Conservation (phyloP, 2,329 filamentous ascomycete species). For the Fusarium sublunatum region DNA sequence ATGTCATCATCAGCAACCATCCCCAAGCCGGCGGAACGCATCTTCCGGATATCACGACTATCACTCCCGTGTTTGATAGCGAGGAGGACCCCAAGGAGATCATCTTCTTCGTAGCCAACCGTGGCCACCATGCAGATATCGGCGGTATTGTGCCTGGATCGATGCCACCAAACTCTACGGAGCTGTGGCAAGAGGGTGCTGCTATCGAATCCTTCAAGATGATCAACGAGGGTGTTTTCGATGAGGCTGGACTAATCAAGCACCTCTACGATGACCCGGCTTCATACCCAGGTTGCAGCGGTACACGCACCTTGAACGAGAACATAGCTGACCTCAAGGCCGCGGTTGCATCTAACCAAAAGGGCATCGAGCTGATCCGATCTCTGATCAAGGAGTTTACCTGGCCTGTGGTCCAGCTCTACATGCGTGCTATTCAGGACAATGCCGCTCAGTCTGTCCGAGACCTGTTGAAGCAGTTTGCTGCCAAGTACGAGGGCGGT, state of each 20-base stretch:
- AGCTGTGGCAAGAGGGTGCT: slow-evolving; percentile 68
- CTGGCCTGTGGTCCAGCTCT: slow-evolving; percentile 80
- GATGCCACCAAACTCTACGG: slow-evolving; percentile 77
- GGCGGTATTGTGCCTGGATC: slow-evolving; percentile 76
- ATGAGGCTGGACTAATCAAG: slow-evolving; percentile 65
- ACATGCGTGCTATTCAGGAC: slow-evolving; percentile 84
- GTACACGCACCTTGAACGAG: slow-evolving; percentile 77
- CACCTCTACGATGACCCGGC: slow-evolving; percentile 60
- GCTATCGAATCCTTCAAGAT: slow-evolving; percentile 59
- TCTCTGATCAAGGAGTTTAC: slow-evolving; percentile 81
- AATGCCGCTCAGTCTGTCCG: slow-evolving; percentile 83
- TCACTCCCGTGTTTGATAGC: slow-evolving; percentile 47
- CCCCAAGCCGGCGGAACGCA: slow-evolving; percentile 46
- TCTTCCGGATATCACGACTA: slow-evolving; percentile 45
- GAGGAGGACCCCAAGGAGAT: slow-evolving; percentile 46
- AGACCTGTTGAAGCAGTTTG: slow-evolving; percentile 77
- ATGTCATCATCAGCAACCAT: slow-evolving; percentile 41
- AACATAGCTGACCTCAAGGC: slow-evolving; percentile 90
- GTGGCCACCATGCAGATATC: slow-evolving; percentile 51
- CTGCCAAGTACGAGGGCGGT: slow-evolving; percentile 73
- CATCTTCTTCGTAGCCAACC: slow-evolving; percentile 50
- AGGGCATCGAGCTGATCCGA: slow-evolving; percentile 81
- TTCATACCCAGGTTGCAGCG: slow-evolving; percentile 57
- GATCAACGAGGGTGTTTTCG: slow-evolving; percentile 43
- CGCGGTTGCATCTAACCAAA: slow-evolving; percentile 86